A percentile compares a stretch with the other conserved stretches of the same genome.
Evolutionary conservation across 495 filamentous ascomycete genomes (phyloP).

Genomic region (Pyronema domesticum): DNA sequence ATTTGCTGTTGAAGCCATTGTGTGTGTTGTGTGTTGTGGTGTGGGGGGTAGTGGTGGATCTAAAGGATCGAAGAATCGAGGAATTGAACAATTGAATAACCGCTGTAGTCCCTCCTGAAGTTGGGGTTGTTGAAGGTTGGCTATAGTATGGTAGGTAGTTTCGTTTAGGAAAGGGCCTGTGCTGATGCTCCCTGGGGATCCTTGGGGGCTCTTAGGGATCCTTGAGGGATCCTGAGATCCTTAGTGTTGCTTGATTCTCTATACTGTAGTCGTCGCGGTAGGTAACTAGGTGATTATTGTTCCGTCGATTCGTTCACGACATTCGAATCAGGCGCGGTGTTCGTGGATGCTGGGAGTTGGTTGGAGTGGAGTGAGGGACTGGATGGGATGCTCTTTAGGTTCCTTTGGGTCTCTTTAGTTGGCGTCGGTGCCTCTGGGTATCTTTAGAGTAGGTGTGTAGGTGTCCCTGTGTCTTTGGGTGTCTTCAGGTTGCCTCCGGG

Average conservation of each 20-base stretch:
- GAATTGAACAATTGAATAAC: too few species aligned
- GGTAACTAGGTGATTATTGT: background rate
- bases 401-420: too few species aligned
- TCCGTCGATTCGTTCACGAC: slow-evolving; percentile 23
- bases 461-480: too few species aligned
- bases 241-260: background rate
- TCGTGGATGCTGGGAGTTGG: background rate
- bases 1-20: background rate
- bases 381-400: too few species aligned
- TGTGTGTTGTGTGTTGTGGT: background rate
- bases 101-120: background rate
- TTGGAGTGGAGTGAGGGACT: too few species aligned
- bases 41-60: background rate
- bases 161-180: too few species aligned
- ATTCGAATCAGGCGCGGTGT: slow-evolving; percentile 13
- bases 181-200: too few species aligned
- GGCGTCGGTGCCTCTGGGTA: too few species aligned
- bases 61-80: background rate
- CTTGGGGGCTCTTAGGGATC: too few species aligned
- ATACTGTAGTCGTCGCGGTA: background rate
- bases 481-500: too few species aligned
- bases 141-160: background rate
- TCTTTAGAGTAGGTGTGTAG: too few species aligned
- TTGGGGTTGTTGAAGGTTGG: background rate
- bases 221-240: too few species aligned